phyloP scores from a whole-genome alignment of 805 yeast genomes.

The Wickerhamomyces subpelliculosus region DNA sequence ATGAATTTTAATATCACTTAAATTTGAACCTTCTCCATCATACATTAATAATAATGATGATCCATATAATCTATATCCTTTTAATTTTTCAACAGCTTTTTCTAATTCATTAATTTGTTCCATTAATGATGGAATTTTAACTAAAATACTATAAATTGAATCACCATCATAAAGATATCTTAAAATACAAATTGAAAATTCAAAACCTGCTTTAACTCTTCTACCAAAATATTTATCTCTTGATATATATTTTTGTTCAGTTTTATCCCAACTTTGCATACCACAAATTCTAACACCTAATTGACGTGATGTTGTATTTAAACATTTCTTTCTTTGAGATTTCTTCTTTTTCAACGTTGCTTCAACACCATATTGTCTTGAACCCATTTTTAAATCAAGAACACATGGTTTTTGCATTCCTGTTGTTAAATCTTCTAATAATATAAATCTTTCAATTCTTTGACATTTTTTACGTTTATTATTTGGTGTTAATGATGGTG shows the following conservation, averaged over 20 bases:
- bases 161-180: slow-evolving; percentile 78
- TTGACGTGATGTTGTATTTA: slow-evolving; percentile 66
- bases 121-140: slow-evolving; percentile 63
- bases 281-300: slow-evolving; percentile 95
- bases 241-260: slow-evolving; percentile 42
- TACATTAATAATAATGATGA: slow-evolving; percentile 84
- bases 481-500: slow-evolving; percentile 14
- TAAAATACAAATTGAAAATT: slow-evolving; percentile 68
- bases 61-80: slow-evolving; percentile 86
- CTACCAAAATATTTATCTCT: slow-evolving; percentile 94
- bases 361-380: slow-evolving; percentile 96
- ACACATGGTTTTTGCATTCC: slow-evolving; percentile 85
- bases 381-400: slow-evolving; percentile 94
- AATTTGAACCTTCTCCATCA: slow-evolving; percentile 59
- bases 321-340: slow-evolving; percentile 80
- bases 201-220: slow-evolving; percentile 57
- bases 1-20: slow-evolving; percentile 40
- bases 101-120: slow-evolving; percentile 53
- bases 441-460: slow-evolving; percentile 70
- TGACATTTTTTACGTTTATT: slow-evolving; percentile 38
- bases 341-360: slow-evolving; percentile 64
- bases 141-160: slow-evolving; percentile 46
- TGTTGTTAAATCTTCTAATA: slow-evolving; percentile 84
- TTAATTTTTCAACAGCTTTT: slow-evolving; percentile 44
- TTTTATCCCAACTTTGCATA: slow-evolving; percentile 71